Percentiles rank a stretch among this genome's conserved stretches.
Conservation (phyloP, 768 basidiomycete species). For the Tricholoma terreum region DNA sequence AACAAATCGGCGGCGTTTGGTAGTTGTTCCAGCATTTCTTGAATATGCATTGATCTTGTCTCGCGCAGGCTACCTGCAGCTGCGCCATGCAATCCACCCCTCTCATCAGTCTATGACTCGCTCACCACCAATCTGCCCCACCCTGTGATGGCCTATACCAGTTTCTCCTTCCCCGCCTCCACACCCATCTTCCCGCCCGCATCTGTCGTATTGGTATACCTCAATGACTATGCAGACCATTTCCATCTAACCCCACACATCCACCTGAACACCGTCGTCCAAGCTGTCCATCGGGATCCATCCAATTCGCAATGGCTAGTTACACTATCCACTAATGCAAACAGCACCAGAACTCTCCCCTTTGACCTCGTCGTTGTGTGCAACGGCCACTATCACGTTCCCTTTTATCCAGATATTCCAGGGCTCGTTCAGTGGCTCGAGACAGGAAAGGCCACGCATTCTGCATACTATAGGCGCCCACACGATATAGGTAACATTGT, state of each 20-base stretch:
- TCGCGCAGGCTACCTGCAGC: conserved; percentile 54
- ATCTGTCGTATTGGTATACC: conserved; percentile 58
- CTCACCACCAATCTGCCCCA: conserved; percentile 80
- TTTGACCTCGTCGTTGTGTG: conserved; percentile 70
- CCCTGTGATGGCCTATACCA: conserved; percentile 67
- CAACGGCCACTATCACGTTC: conserved; percentile 71
- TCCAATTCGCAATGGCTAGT: conserved; percentile 44
- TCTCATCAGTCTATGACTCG: conserved; percentile 74
- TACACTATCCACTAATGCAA: conserved; percentile 31
- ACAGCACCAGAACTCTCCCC: conserved; percentile 6
- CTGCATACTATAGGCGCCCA: conserved; percentile 65
- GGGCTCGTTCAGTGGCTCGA: conserved; percentile 58
- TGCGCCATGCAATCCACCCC: conserved; percentile 48
- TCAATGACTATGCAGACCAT: conserved; percentile 60
- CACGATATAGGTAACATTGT: conserved; percentile 40
- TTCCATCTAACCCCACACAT: conserved; percentile 62
- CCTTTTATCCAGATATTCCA: conserved; percentile 57
- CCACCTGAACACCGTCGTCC: conserved; percentile 55
- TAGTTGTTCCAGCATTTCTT: conserved; percentile 25
- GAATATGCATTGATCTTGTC: background rate
- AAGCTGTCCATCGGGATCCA: conserved; percentile 37
- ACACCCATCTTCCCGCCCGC: conserved; percentile 71
- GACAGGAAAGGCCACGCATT: conserved; percentile 53
- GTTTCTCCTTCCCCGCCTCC: conserved; percentile 64
- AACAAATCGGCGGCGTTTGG: conserved; percentile 77